Evolutionary conservation across 2,329 filamentous ascomycete genomes (phyloP).

Genomic region (Aspergillus aculeatinus): DNA sequence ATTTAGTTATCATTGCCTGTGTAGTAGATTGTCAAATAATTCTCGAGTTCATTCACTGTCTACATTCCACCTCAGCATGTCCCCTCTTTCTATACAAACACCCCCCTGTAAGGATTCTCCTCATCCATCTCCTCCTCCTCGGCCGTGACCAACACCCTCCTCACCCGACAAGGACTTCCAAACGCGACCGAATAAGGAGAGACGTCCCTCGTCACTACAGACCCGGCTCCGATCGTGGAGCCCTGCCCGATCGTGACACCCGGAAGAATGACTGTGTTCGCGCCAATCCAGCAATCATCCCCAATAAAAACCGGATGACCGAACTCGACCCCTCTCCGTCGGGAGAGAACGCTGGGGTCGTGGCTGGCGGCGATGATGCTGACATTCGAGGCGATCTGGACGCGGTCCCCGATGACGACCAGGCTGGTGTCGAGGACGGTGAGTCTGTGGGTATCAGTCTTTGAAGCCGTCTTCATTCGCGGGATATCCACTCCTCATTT

Average conservation of each 20-base stretch:
- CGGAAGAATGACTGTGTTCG: constrained; percentile 45
- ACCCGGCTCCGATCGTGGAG: constrained; percentile 41
- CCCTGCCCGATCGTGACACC: constrained; percentile 46
- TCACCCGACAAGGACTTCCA: constrained; percentile 21
- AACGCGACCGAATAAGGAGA: constrained; percentile 32
- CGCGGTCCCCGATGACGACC: constrained; percentile 51
- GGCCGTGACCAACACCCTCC: too few relatives aligned
- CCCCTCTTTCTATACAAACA: too few relatives aligned
- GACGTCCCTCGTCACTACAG: constrained; percentile 41
- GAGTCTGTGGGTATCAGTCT: constrained; percentile 48
- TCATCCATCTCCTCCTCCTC: too few relatives aligned
- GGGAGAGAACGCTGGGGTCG: constrained; percentile 46
- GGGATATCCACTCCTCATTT: too few relatives aligned
- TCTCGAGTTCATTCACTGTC: too few relatives aligned
- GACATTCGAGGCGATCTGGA: constrained; percentile 53
- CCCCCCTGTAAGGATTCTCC: too few relatives aligned
- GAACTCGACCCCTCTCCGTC: constrained; percentile 46
- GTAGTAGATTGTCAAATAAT: neutral
- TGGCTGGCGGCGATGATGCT: constrained; percentile 53
- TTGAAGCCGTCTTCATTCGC: too few relatives aligned
- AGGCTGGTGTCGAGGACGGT: constrained; percentile 51
- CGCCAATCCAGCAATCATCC: constrained; percentile 52
- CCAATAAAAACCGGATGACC: constrained; percentile 50
- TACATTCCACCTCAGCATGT: too few relatives aligned
- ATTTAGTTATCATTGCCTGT: neutral